Conservation (phyloP, 805 yeast genomes). For the Yarrowia sp. region DNA sequence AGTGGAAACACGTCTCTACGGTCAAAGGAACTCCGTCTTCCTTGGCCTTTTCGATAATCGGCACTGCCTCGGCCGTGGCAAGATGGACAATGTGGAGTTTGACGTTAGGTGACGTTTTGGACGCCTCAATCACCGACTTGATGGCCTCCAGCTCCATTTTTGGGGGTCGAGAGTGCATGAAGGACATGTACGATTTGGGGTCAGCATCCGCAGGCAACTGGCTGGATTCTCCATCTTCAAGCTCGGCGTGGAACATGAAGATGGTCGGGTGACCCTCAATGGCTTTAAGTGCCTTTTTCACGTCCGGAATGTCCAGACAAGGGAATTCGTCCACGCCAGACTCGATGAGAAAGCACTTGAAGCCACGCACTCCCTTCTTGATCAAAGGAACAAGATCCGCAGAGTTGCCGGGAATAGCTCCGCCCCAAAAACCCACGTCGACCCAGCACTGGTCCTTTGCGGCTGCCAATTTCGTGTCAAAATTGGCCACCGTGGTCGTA, state of each 20-base stretch:
- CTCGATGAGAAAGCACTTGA: constrained; percentile 88
- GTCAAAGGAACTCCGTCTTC: constrained; percentile 45
- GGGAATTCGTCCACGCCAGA: constrained; percentile 98
- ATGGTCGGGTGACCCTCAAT: constrained; percentile 65
- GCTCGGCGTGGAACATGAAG: constrained; percentile 91
- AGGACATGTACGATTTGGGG: constrained; percentile 65
- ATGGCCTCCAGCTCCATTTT: constrained; percentile 83
- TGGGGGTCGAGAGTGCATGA: constrained; percentile 84
- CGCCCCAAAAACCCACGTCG: constrained; percentile 96
- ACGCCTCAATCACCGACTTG: constrained; percentile 61
- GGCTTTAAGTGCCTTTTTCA: constrained; percentile 59
- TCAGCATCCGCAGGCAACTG: constrained; percentile 37
- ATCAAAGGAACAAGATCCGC: constrained; percentile 70
- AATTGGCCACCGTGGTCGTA: constrained; percentile 77
- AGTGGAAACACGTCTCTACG: constrained; percentile 95
- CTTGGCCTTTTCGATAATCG: constrained; percentile 65
- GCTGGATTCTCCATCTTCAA: constrained; percentile 41
- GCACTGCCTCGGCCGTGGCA: constrained; percentile 80
- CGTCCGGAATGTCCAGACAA: constrained; percentile 62
- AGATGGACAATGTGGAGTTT: constrained; percentile 83
- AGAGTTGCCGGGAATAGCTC: constrained; percentile 76
- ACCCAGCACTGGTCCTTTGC: constrained; percentile 84
- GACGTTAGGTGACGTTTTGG: constrained; percentile 41
- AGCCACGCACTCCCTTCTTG: constrained; percentile 85
- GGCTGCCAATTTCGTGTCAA: constrained; percentile 70